Evolutionary conservation across 768 basidiomycete genomes (phyloP).

Genomic region (Psilocybe cyanescens): DNA sequence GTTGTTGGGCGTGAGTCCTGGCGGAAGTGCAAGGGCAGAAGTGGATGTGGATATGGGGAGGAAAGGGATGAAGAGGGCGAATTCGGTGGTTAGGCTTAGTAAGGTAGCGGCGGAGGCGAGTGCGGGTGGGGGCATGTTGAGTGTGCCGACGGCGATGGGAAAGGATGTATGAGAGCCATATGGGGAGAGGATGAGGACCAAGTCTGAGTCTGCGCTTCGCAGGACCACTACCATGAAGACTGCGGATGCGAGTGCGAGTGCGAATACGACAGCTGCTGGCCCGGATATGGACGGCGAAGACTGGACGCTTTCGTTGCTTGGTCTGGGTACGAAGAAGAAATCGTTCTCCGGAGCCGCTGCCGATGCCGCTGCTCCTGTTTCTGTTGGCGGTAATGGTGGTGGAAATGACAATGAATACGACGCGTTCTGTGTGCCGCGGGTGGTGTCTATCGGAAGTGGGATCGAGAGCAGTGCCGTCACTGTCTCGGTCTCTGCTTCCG

Average conservation of each 20-base stretch:
- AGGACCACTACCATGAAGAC: background rate
- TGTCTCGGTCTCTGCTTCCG: background rate
- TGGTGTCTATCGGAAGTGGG: constrained; percentile 9
- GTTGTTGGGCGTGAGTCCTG: background rate
- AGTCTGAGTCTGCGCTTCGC: constrained; percentile 22
- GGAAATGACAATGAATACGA: constrained; percentile 8
- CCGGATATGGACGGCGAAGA: background rate
- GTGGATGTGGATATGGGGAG: background rate
- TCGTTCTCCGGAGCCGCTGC: constrained; percentile 17
- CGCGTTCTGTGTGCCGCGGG: constrained; percentile 6
- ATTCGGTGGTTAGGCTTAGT: no score
- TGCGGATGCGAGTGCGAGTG: background rate
- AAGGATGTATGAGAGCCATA: background rate
- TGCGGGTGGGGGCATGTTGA: background rate
- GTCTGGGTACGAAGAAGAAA: background rate
- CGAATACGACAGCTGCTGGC: background rate
- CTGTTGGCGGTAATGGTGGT: background rate
- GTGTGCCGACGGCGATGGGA: background rate
- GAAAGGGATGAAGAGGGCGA: background rate
- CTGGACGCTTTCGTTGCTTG: background rate
- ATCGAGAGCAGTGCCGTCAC: background rate
- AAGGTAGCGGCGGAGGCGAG: background rate
- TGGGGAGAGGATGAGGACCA: constrained; percentile 17
- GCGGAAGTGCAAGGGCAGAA: background rate
- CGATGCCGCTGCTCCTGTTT: constrained; percentile 10